Evolutionary conservation across 2,329 filamentous ascomycete genomes (phyloP).

Genomic region (Stachybotrys echinatus): DNA sequence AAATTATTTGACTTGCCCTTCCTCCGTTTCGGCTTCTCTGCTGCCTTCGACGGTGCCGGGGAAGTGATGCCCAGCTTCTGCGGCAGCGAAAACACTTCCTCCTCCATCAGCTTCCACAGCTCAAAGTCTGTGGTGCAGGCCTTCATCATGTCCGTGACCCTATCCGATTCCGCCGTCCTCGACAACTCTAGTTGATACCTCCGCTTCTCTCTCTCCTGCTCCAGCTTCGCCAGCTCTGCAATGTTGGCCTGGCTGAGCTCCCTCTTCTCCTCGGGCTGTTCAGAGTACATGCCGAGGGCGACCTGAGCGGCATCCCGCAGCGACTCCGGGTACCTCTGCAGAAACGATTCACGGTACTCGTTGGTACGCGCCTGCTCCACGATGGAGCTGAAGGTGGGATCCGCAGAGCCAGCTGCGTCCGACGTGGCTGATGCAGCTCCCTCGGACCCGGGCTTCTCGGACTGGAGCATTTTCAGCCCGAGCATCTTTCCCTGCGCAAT

Average conservation of each 20-base stretch:
- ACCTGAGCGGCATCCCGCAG: conserved; percentile 33
- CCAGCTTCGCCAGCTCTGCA: conserved; percentile 17
- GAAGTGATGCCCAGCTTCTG: conserved; percentile 47
- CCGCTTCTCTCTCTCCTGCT: conserved; percentile 13
- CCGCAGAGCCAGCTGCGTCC: not conserved
- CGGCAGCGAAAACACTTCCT: conserved; percentile 60
- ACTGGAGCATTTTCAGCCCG: not conserved
- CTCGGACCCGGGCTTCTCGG: not conserved
- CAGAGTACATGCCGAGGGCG: conserved; percentile 31
- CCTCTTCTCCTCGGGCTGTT: conserved; percentile 15
- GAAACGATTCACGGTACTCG: conserved; percentile 27
- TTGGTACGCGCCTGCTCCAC: conserved; percentile 25
- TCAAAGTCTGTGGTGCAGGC: conserved; percentile 54
- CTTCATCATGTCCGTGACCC: conserved; percentile 50
- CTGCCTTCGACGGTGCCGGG: conserved; percentile 4
- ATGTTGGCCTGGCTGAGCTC: conserved; percentile 10
- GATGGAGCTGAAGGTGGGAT: conserved; percentile 18
- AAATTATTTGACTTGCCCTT: conserved; percentile 2
- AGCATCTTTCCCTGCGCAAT: conserved; percentile 31
- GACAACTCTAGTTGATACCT: conserved; percentile 26
- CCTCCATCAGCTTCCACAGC: conserved; percentile 62
- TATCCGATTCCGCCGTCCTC: conserved; percentile 39
- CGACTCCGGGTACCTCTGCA: conserved; percentile 31
- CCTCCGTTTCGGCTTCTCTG: conserved; percentile 3
- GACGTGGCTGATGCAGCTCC: not conserved